phyloP scores from a whole-genome alignment of 73 alveolate genomes.

The Paramecium caudatum region DNA sequence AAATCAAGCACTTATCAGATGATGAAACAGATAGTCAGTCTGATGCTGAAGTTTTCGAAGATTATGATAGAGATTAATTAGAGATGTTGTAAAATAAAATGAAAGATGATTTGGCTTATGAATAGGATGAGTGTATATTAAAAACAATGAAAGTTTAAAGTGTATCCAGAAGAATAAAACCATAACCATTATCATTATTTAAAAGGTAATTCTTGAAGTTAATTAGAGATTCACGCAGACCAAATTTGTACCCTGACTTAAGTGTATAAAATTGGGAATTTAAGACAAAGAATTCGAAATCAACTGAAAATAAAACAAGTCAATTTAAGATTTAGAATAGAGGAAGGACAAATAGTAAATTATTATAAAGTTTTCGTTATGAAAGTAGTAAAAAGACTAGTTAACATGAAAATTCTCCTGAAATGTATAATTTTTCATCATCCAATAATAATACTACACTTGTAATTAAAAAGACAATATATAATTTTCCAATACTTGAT shows the following conservation, averaged over 20 bases:
- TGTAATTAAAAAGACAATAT: neutral
- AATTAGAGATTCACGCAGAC: neutral
- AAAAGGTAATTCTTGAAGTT: neutral
- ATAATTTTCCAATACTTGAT: slow-evolving; percentile 18
- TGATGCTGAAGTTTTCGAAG: slow-evolving; percentile 41
- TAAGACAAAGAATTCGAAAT: neutral
- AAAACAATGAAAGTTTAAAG: slow-evolving; percentile 32
- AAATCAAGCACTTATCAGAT: slow-evolving; percentile 38
- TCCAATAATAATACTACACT: too few species aligned
- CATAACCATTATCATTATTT: slow-evolving; percentile 13
- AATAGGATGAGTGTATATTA: neutral
- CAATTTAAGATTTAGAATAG: neutral
- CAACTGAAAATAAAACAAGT: neutral
- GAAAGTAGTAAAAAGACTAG: neutral
- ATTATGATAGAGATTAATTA: neutral
- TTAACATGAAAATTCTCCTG: too few species aligned
- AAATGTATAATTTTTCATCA: too few species aligned
- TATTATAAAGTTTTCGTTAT: neutral
- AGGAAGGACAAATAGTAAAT: slow-evolving; percentile 2
- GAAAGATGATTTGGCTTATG: neutral
- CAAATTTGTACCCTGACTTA: slow-evolving; percentile 4
- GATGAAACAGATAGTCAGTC: slow-evolving; percentile 14
- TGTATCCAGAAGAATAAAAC: neutral
- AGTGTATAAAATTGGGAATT: slow-evolving; percentile 30
- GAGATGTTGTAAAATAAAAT: neutral